Conservation (phyloP, 139 green algal species). For the Astrephomene gubernaculifera region DNA sequence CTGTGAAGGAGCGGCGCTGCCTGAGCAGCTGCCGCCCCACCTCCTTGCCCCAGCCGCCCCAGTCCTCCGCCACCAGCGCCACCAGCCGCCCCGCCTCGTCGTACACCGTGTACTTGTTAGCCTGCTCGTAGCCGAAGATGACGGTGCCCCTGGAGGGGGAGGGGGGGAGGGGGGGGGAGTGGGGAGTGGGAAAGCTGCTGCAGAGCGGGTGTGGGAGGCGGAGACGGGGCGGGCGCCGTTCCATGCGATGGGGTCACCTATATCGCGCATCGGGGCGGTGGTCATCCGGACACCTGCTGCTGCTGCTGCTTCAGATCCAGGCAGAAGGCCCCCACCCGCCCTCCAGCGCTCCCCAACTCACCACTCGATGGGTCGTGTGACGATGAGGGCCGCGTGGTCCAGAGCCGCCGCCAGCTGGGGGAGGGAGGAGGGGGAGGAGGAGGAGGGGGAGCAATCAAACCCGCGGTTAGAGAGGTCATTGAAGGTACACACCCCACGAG, state of each 20-base stretch:
- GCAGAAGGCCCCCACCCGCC: too few relatives aligned
- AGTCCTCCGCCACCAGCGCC: constrained; percentile 60
- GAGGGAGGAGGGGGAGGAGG: not conserved
- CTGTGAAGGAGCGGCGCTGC: constrained; percentile 78
- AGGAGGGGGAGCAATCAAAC: too few relatives aligned
- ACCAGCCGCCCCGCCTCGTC: constrained; percentile 66
- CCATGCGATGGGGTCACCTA: too few relatives aligned
- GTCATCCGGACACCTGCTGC: too few relatives aligned
- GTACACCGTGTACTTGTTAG: constrained; percentile 81
- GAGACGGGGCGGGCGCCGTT: too few relatives aligned
- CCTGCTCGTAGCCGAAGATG: constrained; percentile 89
- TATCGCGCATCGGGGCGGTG: too few relatives aligned
- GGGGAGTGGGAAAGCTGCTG: not conserved
- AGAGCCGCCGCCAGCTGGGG: constrained; percentile 58
- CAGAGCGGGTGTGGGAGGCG: too few relatives aligned
- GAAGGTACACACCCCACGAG: too few relatives aligned
- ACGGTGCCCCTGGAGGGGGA: constrained; percentile 78
- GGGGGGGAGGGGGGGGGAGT: not conserved
- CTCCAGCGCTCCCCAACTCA: too few relatives aligned
- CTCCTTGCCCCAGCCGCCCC: constrained; percentile 70
- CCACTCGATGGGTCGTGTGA: constrained; percentile 84
- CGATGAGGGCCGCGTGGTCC: constrained; percentile 74
- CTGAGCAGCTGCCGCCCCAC: constrained; percentile 85
- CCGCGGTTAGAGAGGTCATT: too few relatives aligned
- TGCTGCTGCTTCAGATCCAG: too few relatives aligned